A percentile compares a stretch with the other conserved stretches of the same genome.
Evolutionary conservation across 116 monocot species (phyloP).

Genomic region (Iris pallida): DNA sequence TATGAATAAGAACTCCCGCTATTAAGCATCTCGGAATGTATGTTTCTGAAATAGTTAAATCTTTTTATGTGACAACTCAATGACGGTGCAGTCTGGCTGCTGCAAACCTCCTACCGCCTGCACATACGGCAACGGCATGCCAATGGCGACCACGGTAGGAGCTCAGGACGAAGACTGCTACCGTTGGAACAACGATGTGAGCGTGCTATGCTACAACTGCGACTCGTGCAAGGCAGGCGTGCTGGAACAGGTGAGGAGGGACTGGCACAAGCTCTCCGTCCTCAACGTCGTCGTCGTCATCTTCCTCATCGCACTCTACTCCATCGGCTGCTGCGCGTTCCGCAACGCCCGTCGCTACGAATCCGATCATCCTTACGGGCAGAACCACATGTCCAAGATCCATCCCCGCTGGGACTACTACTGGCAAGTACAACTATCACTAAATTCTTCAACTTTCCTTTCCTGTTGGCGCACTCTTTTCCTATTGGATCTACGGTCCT

Average conservation of each 20-base stretch:
- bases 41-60: not conserved
- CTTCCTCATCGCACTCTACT: conserved; percentile 65
- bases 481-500: not conserved
- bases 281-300: conserved; percentile 69
- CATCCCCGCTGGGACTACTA: conserved; percentile 50
- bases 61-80: not conserved
- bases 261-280: conserved; percentile 85
- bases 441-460: not conserved
- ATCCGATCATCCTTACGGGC: conserved; percentile 49
- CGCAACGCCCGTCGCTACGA: conserved; percentile 50
- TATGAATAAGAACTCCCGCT: no score
- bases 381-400: conserved; percentile 40
- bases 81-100: conserved; percentile 49
- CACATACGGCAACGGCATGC: conserved; percentile 24
- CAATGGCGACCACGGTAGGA: conserved; percentile 15
- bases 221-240: conserved; percentile 89
- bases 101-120: conserved; percentile 69
- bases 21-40: not conserved
- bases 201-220: conserved; percentile 64
- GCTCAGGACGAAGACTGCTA: conserved; percentile 51
- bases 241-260: conserved; percentile 59
- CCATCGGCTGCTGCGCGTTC: conserved; percentile 84
- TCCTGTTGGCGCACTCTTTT: not conserved
- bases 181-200: conserved; percentile 45
- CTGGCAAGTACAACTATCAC: conserved; percentile 19